A percentile compares a stretch with the other conserved stretches of the same genome.
phyloP scores from a whole-genome alignment of 768 basidiomycete species.

The Pseudohyphozyma bogoriensis region DNA sequence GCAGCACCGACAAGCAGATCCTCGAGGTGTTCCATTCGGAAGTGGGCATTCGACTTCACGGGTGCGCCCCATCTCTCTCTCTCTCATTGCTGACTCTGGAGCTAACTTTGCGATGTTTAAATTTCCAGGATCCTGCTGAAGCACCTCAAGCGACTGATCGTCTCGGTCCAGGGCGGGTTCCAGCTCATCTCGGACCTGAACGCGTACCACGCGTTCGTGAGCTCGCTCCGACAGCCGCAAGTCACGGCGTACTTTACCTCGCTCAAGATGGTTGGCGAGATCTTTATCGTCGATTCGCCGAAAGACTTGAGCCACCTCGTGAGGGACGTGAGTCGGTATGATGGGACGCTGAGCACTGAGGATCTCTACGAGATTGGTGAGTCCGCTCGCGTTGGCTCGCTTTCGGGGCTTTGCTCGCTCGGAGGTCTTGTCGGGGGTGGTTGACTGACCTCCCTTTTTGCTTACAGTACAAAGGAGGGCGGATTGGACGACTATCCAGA shows the following conservation, averaged over 20 bases:
- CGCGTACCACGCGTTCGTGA: constrained; percentile 78
- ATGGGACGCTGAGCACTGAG: constrained; percentile 89
- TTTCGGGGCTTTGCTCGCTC: background rate
- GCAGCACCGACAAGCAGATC: constrained; percentile 90
- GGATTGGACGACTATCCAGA: constrained; percentile 99
- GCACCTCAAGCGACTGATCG: constrained; percentile 93
- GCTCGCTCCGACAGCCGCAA: constrained; percentile 71
- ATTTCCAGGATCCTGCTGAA: constrained; percentile 73
- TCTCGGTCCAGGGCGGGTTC: constrained; percentile 85
- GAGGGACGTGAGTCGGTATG: constrained; percentile 86
- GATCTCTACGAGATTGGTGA: constrained; percentile 96
- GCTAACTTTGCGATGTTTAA: background rate
- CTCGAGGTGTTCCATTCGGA: constrained; percentile 97
- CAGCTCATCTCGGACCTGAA: constrained; percentile 94
- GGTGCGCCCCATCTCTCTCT: constrained; percentile 44
- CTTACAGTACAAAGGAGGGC: constrained; percentile 20
- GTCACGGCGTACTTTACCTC: constrained; percentile 83
- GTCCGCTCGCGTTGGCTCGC: constrained; percentile 3
- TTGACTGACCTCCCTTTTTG: background rate
- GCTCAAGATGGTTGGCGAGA: constrained; percentile 93
- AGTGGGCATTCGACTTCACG: constrained; percentile 78
- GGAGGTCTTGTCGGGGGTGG: background rate
- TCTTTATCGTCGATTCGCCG: constrained; percentile 70
- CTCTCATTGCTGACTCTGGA: background rate
- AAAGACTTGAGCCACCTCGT: constrained; percentile 95